These are phyloP conservation scores for Penicillium expansum DNA, from an alignment of 2,329 filamentous ascomycete genomes.

Conservation along the genomic window DNA sequence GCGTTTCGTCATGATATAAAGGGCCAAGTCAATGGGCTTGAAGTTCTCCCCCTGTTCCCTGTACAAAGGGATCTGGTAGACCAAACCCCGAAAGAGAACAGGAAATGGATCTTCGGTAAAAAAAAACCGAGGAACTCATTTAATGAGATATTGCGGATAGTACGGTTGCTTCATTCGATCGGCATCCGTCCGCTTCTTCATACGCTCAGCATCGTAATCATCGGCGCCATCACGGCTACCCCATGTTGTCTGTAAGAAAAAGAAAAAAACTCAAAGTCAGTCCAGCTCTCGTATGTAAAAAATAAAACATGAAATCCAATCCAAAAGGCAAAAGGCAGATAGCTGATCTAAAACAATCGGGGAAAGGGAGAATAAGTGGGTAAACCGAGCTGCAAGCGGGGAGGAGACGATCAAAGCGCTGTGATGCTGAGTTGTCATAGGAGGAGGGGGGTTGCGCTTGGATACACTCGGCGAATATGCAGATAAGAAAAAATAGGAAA, in stretches of 20 bases:
- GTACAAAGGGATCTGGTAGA: not conserved
- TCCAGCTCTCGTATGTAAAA: conserved; percentile 1
- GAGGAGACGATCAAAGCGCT: conserved; percentile 29
- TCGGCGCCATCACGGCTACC: conserved; percentile 91
- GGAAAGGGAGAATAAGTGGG: conserved; percentile 14
- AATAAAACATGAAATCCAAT: conserved; percentile 3
- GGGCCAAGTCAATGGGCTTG: conserved; percentile 7
- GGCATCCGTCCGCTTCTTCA: conserved; percentile 48
- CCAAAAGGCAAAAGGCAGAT: not conserved
- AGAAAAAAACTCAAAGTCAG: conserved; percentile 13
- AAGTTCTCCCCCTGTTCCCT: not conserved
- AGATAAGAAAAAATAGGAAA: not conserved
- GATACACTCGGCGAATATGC: conserved; percentile 6
- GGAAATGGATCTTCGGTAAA: not conserved
- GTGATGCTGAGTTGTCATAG: conserved; percentile 22
- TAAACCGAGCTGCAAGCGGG: conserved; percentile 21
- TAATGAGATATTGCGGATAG: conserved; percentile 32
- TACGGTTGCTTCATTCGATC: conserved; percentile 36
- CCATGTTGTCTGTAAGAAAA: conserved; percentile 73
- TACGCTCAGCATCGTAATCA: conserved; percentile 71
- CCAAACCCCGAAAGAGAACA: not conserved
- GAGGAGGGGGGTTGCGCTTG: conserved; percentile 16
- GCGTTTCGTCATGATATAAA: conserved; percentile 25
- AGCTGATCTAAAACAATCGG: conserved; percentile 3
- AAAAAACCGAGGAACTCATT: conserved; percentile 16